Percentiles rank a stretch among this genome's conserved stretches.
These are phyloP conservation scores for Rhodotorula sp. DNA, from an alignment of 1,284 basidiomycete species.

Conservation along the genomic window DNA sequence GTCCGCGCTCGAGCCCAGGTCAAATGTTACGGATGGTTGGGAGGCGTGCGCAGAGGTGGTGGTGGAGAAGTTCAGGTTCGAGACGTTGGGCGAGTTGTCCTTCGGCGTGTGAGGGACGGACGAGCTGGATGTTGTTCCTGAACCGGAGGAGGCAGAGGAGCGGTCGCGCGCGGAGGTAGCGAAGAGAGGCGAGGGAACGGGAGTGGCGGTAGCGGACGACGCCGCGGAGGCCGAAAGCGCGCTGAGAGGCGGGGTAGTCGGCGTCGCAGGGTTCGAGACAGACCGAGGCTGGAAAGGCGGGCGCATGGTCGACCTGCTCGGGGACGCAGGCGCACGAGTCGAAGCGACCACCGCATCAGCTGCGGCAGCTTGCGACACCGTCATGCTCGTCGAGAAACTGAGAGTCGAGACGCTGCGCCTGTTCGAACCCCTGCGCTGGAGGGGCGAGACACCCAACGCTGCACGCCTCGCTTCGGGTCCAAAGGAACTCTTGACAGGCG, in stretches of 20 bases:
- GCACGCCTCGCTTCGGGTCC: background rate
- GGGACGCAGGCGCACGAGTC: slow-evolving; percentile 1
- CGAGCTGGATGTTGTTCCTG: slow-evolving; percentile 17
- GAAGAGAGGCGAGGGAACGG: slow-evolving; percentile 4
- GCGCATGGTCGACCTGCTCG: slow-evolving; percentile 11
- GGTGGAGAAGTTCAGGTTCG: slow-evolving; percentile 15
- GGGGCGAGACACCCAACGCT: slow-evolving; percentile 4
- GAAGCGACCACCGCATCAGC: background rate
- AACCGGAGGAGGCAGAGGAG: slow-evolving; percentile 27
- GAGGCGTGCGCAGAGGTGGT: background rate
- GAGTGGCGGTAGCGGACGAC: background rate
- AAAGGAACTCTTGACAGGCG: slow-evolving; percentile 10
- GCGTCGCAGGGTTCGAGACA: slow-evolving; percentile 25
- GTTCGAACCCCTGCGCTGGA: slow-evolving; percentile 18
- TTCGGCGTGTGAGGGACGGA: slow-evolving; percentile 30
- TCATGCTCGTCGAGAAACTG: slow-evolving; percentile 20
- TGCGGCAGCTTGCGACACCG: slow-evolving; percentile 6
- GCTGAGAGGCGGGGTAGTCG: background rate
- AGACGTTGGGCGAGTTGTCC: slow-evolving; percentile 24
- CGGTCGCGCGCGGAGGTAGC: slow-evolving; percentile 5
- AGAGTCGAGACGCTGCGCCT: slow-evolving; percentile 28
- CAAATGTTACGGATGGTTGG: slow-evolving; percentile 26
- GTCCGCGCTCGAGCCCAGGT: slow-evolving; percentile 13
- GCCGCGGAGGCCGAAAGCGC: background rate
- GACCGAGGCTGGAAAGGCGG: slow-evolving; percentile 18